Evolutionary conservation across 2,329 filamentous ascomycete genomes (phyloP).

Genomic region (Aaosphaeria pasadenensis): DNA sequence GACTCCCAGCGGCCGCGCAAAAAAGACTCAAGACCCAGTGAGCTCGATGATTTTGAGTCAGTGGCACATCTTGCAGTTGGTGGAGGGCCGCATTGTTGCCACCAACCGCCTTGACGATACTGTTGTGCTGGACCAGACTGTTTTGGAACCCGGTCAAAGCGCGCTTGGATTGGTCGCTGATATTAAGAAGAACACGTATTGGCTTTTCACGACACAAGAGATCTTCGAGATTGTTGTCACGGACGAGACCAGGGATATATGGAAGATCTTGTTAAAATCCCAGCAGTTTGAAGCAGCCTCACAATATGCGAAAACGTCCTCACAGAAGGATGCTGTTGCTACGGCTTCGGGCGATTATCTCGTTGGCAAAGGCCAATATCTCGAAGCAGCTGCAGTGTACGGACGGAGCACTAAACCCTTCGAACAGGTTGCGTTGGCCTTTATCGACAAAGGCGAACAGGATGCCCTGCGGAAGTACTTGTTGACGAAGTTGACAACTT

Average conservation of each 20-base stretch:
- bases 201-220: slow-evolving; percentile 87
- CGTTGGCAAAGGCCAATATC: slow-evolving; percentile 74
- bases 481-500: slow-evolving; percentile 73
- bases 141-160: slow-evolving; percentile 75
- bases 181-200: slow-evolving; percentile 92
- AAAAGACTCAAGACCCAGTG: slow-evolving; percentile 67
- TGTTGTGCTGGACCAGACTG: slow-evolving; percentile 81
- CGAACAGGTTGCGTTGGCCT: slow-evolving; percentile 86
- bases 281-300: slow-evolving; percentile 88
- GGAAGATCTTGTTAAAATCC: slow-evolving; percentile 86
- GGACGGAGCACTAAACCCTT: slow-evolving; percentile 96
- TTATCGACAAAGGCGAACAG: slow-evolving; percentile 86
- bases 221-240: slow-evolving; percentile 92
- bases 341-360: slow-evolving; percentile 89
- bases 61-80: slow-evolving; percentile 84
- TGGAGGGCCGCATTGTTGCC: slow-evolving; percentile 79
- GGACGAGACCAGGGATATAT: slow-evolving; percentile 88
- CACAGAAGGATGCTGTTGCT: slow-evolving; percentile 87
- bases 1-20: slow-evolving; percentile 61
- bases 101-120: slow-evolving; percentile 84
- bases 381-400: slow-evolving; percentile 85
- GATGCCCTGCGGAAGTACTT: slow-evolving; percentile 91
- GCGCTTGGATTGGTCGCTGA: slow-evolving; percentile 85
- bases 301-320: slow-evolving; percentile 73
- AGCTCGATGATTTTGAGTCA: slow-evolving; percentile 82